Base-by-base conservation (phyloP, 1,284 basidiomycete genomes). In the Microbotryomycetes sp. region DNA sequence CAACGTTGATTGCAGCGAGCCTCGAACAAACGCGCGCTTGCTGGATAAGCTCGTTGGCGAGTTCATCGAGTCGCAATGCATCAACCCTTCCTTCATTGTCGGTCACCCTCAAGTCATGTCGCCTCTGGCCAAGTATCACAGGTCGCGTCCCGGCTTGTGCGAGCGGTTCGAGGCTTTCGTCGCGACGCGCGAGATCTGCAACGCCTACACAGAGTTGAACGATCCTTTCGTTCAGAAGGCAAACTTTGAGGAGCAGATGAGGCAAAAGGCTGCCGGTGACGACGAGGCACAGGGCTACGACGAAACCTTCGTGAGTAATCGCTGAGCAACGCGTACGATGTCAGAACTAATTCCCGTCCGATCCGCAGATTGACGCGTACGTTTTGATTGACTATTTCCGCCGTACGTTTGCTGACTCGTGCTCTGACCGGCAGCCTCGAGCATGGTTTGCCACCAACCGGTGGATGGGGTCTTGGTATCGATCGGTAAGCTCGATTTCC, bases 71-170 rank as follows among this genome's bases (percentile, higher is more conserved):
- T 88, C 87, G 52, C 86, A 98, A 64, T 99, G 94, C 79, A 85
- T 97, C 74, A 94, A 89, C 56, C 94, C 94, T 5, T 83, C 91
- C 15, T 99, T 99, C 82, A 98, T 99, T 70, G 90, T 93, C 64
- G 96, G 94, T 27, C 94, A 99, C 78, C 94, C 94, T 48, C 93
- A 97, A 80, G 90, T 99, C 72, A 99, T 99, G 94, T 97, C 92
- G 3, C 94, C 94, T 7, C 84, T 99, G 24, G 96, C 94, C 75
- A 97, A 97, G 79, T 89, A 88, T 82, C 90, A 96, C 77, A 87
- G 92, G 64, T 89, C 88, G 21, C 85, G 89, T 50, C 88, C 90
- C 0, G 96, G 96, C 48, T 82, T 98, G 13, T 97, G 93, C 77
- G 94, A 99, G 78, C 89, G 94, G 18, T 99, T 99, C 80, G 94